Evolutionary conservation across 352 stramenopile species (phyloP).

Genomic region (Phytophthora quininea): DNA sequence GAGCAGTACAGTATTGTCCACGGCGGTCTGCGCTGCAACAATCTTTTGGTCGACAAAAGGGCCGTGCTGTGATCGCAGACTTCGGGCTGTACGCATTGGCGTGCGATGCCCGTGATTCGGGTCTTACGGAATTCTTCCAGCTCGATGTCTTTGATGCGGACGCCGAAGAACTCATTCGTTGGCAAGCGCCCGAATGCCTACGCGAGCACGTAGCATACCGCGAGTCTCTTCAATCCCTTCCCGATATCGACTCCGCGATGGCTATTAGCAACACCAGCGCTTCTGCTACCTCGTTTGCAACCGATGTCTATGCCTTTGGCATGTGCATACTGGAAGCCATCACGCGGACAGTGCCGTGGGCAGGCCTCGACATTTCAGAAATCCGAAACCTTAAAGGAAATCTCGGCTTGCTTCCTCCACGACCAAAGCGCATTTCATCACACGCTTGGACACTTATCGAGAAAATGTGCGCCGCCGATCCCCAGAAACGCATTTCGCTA

Average conservation of each 20-base stretch:
- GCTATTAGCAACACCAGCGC: constrained; percentile 20
- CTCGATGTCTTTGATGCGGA: constrained; percentile 41
- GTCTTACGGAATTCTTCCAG: constrained; percentile 40
- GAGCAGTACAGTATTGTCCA: constrained; percentile 62
- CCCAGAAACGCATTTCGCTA: constrained; percentile 47
- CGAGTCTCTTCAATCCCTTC: constrained; percentile 33
- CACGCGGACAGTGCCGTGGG: constrained; percentile 59
- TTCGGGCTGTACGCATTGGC: constrained; percentile 53
- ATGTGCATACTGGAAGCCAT: constrained; percentile 81
- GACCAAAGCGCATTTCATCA: constrained; percentile 44
- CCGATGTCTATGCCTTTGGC: constrained; percentile 75
- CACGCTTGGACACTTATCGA: constrained; percentile 64
- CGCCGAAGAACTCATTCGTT: constrained; percentile 59
- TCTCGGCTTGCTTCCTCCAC: constrained; percentile 53
- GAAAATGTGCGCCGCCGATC: constrained; percentile 67
- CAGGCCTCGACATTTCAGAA: constrained; percentile 43
- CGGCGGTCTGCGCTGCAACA: constrained; percentile 64
- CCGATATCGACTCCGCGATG: constrained; percentile 16
- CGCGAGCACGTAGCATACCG: constrained; percentile 39
- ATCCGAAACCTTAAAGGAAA: constrained; percentile 65
- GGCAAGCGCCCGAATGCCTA: constrained; percentile 72
- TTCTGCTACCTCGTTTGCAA: constrained; percentile 44
- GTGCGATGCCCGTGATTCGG: constrained; percentile 43
- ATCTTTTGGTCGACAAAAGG: constrained; percentile 79
- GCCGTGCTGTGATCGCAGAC: constrained; percentile 63